Conservation (phyloP, 2,329 filamentous ascomycete species). For the Neonectria hederae region DNA sequence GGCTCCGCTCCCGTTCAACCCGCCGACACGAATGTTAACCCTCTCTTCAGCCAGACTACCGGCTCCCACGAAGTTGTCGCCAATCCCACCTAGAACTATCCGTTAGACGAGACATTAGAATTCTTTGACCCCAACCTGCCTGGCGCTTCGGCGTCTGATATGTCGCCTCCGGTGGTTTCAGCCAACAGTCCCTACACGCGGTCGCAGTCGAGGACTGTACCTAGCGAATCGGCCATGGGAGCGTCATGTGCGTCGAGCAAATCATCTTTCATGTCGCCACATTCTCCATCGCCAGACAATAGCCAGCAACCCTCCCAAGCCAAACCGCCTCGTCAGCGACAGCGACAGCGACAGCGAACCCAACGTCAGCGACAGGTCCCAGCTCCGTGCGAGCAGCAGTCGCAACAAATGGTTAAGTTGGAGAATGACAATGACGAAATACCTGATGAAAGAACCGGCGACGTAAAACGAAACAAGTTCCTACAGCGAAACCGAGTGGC, state of each 20-base stretch:
- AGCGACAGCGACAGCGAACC: not conserved
- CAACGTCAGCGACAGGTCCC: slow-evolving; percentile 6
- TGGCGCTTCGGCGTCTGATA: not conserved
- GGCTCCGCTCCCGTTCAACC: not conserved
- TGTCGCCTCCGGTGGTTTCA: not conserved
- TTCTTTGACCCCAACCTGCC: slow-evolving; percentile 4
- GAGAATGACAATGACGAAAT: slow-evolving; percentile 24
- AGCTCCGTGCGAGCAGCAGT: not conserved
- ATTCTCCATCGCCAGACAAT: not conserved
- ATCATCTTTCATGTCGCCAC: slow-evolving; percentile 26
- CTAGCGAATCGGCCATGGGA: slow-evolving; percentile 8
- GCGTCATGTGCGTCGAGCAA: slow-evolving; percentile 34
- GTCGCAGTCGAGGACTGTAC: slow-evolving; percentile 21
- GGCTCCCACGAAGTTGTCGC: slow-evolving; percentile 2
- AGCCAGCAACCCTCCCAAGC: not conserved
- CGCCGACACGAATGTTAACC: slow-evolving; percentile 30
- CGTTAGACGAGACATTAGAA: not conserved
- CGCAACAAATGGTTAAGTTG: slow-evolving; percentile 9
- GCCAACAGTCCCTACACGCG: not conserved
- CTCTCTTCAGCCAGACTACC: slow-evolving; percentile 22
- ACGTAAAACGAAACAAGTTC: slow-evolving; percentile 62
- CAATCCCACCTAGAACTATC: slow-evolving; percentile 23
- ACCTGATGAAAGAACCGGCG: slow-evolving; percentile 28
- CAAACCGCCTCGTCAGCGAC: slow-evolving; percentile 5
- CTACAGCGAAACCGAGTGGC: slow-evolving; percentile 77